Evolutionary conservation across 2,329 filamentous ascomycete genomes (phyloP).

Genomic region (Colletotrichum musicola): DNA sequence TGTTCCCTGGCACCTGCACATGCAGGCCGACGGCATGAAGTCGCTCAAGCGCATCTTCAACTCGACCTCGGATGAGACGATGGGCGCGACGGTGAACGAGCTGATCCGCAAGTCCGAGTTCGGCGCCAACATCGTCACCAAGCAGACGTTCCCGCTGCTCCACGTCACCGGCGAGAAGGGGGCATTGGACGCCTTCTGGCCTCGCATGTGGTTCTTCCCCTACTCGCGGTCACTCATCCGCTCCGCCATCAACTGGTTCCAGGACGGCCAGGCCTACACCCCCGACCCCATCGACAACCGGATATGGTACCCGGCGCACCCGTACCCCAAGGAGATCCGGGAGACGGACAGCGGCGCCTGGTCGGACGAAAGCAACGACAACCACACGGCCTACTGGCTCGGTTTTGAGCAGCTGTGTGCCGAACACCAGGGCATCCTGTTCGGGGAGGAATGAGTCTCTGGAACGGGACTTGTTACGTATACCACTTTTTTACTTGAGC

Average conservation of each 20-base stretch:
- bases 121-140: constrained; percentile 53
- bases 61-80: constrained; percentile 45
- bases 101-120: constrained; percentile 50
- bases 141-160: constrained; percentile 51
- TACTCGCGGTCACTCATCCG: constrained; percentile 48
- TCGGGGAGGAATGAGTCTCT: constrained; percentile 31
- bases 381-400: constrained; percentile 34
- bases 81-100: constrained; percentile 44
- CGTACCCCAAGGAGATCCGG: constrained; percentile 30
- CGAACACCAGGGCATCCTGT: constrained; percentile 32
- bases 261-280: constrained; percentile 42
- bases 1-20: constrained; percentile 46
- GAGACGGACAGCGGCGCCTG: constrained; percentile 38
- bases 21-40: constrained; percentile 48
- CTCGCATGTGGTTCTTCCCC: constrained; percentile 54
- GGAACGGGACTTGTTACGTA: neutral
- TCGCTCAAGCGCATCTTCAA: constrained; percentile 49
- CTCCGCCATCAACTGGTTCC: constrained; percentile 45
- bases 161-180: constrained; percentile 56
- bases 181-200: constrained; percentile 48
- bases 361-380: constrained; percentile 39
- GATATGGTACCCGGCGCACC: constrained; percentile 44
- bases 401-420: constrained; percentile 37
- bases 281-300: constrained; percentile 48
- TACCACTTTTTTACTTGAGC: constrained; percentile 4